Percentiles rank a stretch among this genome's conserved stretches.
Conservation (phyloP, 805 yeast genomes). For the Scheffersomyces coipomensis region DNA sequence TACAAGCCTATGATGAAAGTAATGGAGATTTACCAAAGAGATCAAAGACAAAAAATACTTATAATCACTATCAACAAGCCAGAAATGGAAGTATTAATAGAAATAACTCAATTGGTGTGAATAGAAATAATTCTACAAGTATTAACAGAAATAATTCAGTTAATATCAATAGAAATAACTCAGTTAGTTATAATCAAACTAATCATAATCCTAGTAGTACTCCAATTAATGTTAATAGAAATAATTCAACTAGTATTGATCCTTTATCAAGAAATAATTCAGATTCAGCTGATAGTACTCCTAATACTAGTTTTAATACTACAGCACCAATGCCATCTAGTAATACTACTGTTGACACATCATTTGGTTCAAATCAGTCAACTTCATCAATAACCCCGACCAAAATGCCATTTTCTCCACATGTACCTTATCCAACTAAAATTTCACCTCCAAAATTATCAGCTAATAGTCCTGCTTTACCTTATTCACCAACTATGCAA, state of each 20-base stretch:
- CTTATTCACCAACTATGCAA: background rate
- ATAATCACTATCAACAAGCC: slow-evolving; percentile 31
- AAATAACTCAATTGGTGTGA: background rate
- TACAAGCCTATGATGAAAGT: background rate
- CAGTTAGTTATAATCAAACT: background rate
- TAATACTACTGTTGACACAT: slow-evolving; percentile 3
- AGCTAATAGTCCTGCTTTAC: background rate
- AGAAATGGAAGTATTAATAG: slow-evolving; percentile 1
- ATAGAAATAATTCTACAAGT: background rate
- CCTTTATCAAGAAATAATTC: background rate
- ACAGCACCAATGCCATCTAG: background rate
- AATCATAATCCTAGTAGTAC: too few species aligned
- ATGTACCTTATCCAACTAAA: background rate
- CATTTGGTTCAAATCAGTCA: slow-evolving; percentile 1
- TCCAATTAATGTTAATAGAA: background rate
- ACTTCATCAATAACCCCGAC: background rate
- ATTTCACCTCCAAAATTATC: background rate
- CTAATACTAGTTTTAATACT: background rate
- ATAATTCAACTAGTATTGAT: background rate
- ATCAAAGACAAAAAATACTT: slow-evolving; percentile 26
- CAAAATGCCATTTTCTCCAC: background rate
- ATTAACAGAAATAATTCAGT: background rate
- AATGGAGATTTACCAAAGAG: slow-evolving; percentile 14
- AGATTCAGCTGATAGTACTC: background rate
- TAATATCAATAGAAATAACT: background rate